A percentile compares a stretch with the other conserved stretches of the same genome.
Evolutionary conservation across 352 stramenopile species (phyloP).

Genomic region (Aphanomyces invadans): DNA sequence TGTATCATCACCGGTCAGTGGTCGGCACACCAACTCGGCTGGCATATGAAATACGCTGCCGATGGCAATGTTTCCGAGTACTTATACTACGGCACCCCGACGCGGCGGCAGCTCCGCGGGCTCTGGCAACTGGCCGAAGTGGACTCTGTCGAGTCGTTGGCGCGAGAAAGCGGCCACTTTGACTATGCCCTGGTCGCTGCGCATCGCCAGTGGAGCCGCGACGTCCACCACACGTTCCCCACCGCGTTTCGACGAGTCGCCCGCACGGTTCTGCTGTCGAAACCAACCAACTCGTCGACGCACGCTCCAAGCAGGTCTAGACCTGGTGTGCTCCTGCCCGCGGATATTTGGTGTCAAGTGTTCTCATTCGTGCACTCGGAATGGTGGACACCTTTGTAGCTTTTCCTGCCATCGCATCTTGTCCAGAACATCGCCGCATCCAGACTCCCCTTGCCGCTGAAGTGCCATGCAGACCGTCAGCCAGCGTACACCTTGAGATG

Average conservation of each 20-base stretch:
- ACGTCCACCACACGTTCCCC: slow-evolving; percentile 14
- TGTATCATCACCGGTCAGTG: neutral
- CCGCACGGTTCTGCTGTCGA: neutral
- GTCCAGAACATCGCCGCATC: neutral
- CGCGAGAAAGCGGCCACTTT: slow-evolving; percentile 12
- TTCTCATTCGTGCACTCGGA: slow-evolving; percentile 16
- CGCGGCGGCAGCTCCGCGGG: neutral
- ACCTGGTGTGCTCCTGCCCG: neutral
- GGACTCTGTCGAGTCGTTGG: slow-evolving; percentile 11
- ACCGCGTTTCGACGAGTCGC: neutral
- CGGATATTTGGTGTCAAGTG: slow-evolving; percentile 18
- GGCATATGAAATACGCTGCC: neutral
- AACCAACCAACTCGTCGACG: too few species aligned
- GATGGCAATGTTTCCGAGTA: slow-evolving; percentile 2
- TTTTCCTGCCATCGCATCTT: too few species aligned
- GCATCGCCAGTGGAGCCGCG: slow-evolving; percentile 10
- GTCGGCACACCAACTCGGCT: slow-evolving; percentile 6
- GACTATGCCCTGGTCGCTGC: slow-evolving; percentile 11
- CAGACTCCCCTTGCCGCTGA: too few species aligned
- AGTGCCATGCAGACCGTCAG: too few species aligned
- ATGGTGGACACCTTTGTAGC: slow-evolving; percentile 6
- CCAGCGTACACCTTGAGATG: too few species aligned
- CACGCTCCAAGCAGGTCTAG: neutral
- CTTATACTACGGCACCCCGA: slow-evolving; percentile 14
- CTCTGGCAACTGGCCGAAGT: slow-evolving; percentile 16